A percentile compares a stretch with the other conserved stretches of the same genome.
Conservation (phyloP, 805 yeast species). For the Zygotorulaspora chibaensis region DNA sequence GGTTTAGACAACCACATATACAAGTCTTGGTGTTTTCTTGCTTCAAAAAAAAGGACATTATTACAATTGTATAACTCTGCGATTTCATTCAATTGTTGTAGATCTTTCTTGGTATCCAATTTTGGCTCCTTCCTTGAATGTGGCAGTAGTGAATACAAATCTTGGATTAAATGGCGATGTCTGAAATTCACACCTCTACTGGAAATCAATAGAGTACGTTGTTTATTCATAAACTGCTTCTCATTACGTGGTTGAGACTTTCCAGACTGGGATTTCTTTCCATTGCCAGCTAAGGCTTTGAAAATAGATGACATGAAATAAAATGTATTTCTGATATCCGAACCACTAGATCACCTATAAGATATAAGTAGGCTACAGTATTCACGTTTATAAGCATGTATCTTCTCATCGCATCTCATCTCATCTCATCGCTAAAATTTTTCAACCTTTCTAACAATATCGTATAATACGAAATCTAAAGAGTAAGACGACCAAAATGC, state of each 20-base stretch:
- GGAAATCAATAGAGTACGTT: slow-evolving; percentile 81
- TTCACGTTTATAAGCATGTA: no score
- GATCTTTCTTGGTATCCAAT: slow-evolving; percentile 85
- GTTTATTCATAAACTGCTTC: slow-evolving; percentile 70
- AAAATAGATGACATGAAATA: slow-evolving; percentile 62
- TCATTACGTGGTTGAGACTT: slow-evolving; percentile 37
- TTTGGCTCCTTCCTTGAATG: slow-evolving; percentile 96
- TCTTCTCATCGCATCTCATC: slow-evolving; percentile 15
- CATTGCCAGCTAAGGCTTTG: slow-evolving; percentile 59
- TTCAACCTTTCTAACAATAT: slow-evolving; percentile 3
- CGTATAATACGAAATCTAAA: slow-evolving; percentile 4
- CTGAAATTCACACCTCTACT: slow-evolving; percentile 94
- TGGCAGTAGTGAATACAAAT: slow-evolving; percentile 74
- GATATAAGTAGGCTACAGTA: no score
- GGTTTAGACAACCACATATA: slow-evolving; percentile 94
- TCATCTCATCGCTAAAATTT: slow-evolving; percentile 9
- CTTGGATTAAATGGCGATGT: slow-evolving; percentile 90
- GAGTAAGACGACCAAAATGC: no score
- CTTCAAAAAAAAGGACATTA: slow-evolving; percentile 88
- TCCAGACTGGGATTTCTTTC: slow-evolving; percentile 22
- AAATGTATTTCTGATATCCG: neutral
- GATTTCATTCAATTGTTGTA: slow-evolving; percentile 85
- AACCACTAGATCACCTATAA: neutral
- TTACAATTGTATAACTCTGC: slow-evolving; percentile 97
- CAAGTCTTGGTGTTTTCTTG: slow-evolving; percentile 92